A percentile compares a stretch with the other conserved stretches of the same genome.
Evolutionary conservation across 768 basidiomycete species (phyloP).

Genomic region (Lyophyllum decastes): DNA sequence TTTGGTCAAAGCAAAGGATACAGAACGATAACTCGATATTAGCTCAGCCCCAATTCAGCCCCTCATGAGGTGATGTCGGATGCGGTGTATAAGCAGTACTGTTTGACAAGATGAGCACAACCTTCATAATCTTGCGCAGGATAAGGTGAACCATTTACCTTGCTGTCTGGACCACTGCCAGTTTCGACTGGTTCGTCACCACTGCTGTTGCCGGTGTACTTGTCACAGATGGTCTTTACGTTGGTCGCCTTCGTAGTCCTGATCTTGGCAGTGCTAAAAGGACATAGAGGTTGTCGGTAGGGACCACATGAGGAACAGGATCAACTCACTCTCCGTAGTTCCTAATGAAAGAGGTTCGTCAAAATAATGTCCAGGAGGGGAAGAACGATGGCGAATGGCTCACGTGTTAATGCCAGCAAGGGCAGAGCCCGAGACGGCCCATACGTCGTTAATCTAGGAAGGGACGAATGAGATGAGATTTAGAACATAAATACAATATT

Average conservation of each 20-base stretch:
- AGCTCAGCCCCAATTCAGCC: not conserved
- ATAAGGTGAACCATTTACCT: constrained; percentile 17
- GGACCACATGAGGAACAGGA: not conserved
- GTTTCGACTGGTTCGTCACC: constrained; percentile 30
- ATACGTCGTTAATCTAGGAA: constrained; percentile 30
- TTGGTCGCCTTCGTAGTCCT: constrained; percentile 29
- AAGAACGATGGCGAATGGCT: constrained; percentile 5
- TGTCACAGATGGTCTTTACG: constrained; percentile 33
- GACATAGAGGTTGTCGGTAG: not conserved
- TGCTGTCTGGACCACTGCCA: constrained; percentile 24
- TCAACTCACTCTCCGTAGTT: constrained; percentile 36
- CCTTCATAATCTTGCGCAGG: no score
- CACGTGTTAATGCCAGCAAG: constrained; percentile 36
- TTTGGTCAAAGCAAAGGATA: no score
- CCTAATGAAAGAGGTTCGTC: constrained; percentile 11
- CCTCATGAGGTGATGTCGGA: constrained; percentile 27
- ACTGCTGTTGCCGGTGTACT: constrained; percentile 29
- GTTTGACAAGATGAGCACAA: not conserved
- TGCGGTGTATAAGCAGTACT: constrained; percentile 29
- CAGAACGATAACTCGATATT: not conserved
- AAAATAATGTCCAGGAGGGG: not conserved
- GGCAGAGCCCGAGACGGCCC: constrained; percentile 31
- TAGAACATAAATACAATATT: no score
- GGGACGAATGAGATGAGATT: not conserved
- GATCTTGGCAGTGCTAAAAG: constrained; percentile 30